Evolutionary conservation across 1,284 basidiomycete species (phyloP).

Genomic region (Bondarzewia mesenterica): DNA sequence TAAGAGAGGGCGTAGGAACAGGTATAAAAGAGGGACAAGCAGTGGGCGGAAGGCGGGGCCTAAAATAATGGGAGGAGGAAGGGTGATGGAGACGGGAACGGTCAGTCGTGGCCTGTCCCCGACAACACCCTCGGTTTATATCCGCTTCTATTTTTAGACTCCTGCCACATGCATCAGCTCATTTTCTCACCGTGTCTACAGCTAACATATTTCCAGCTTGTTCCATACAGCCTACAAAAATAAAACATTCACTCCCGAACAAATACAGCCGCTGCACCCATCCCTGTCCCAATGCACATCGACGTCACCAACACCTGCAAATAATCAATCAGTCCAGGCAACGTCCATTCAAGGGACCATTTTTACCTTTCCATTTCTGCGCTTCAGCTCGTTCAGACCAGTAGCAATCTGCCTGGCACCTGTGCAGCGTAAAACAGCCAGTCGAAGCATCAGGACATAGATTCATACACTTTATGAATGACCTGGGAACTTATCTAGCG

Average conservation of each 20-base stretch:
- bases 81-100: neutral
- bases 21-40: constrained; percentile 21
- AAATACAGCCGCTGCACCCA: constrained; percentile 80
- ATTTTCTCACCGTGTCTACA: no score
- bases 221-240: no score
- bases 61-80: neutral
- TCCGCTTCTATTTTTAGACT: constrained; percentile 2
- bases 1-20: constrained; percentile 7
- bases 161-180: neutral
- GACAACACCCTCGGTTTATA: neutral
- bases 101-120: neutral
- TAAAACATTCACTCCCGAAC: constrained; percentile 37
- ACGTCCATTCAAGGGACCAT: constrained; percentile 8
- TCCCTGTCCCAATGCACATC: constrained; percentile 87
- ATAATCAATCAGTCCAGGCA: constrained; percentile 2
- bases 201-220: no score
- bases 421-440: constrained; percentile 57
- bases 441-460: constrained; percentile 7
- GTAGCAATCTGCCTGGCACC: constrained; percentile 87
- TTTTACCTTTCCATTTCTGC: constrained; percentile 73
- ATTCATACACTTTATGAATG: neutral
- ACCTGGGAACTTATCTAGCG: constrained; percentile 65
- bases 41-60: constrained; percentile 8
- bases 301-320: constrained; percentile 72
- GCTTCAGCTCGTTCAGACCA: constrained; percentile 73